phyloP scores from a whole-genome alignment of 768 basidiomycete species.

The Phaeotremella fagi region DNA sequence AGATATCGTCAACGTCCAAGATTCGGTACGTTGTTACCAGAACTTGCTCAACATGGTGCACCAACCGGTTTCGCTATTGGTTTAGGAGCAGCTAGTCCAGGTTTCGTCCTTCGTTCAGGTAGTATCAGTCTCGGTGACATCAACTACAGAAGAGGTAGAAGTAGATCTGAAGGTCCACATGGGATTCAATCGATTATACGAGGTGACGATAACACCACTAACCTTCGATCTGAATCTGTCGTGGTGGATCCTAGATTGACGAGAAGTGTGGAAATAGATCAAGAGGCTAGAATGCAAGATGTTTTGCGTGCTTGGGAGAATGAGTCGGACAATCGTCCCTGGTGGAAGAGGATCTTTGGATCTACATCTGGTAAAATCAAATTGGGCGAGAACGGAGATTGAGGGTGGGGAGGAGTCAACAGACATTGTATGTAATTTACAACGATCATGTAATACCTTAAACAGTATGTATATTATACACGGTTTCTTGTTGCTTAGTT shows the following conservation, averaged over 20 bases:
- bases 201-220: slow-evolving; percentile 3
- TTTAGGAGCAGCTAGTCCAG: slow-evolving; percentile 46
- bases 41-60: slow-evolving; percentile 32
- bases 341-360: slow-evolving; percentile 13
- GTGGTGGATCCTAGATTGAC: neutral
- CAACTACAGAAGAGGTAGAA: slow-evolving; percentile 9
- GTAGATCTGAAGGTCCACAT: slow-evolving; percentile 26
- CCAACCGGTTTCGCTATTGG: slow-evolving; percentile 48
- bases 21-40: slow-evolving; percentile 45
- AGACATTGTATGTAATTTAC: too few relatives aligned
- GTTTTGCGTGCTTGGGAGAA: slow-evolving; percentile 7
- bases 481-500: too few relatives aligned
- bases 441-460: too few relatives aligned
- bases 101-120: slow-evolving; percentile 40
- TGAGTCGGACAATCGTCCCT: neutral
- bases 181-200: slow-evolving; percentile 28
- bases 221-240: neutral
- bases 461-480: neutral
- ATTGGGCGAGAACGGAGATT: neutral
- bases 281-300: slow-evolving; percentile 4
- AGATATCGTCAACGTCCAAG: slow-evolving; percentile 18
- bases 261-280: neutral
- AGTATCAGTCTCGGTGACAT: slow-evolving; percentile 10
- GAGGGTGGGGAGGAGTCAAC: slow-evolving; percentile 1
- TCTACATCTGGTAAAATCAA: neutral